Percentiles rank a stretch among this genome's conserved stretches.
These are phyloP conservation scores for Waitea zeae DNA, from an alignment of 1,284 basidiomycete genomes.

Conservation along the genomic window DNA sequence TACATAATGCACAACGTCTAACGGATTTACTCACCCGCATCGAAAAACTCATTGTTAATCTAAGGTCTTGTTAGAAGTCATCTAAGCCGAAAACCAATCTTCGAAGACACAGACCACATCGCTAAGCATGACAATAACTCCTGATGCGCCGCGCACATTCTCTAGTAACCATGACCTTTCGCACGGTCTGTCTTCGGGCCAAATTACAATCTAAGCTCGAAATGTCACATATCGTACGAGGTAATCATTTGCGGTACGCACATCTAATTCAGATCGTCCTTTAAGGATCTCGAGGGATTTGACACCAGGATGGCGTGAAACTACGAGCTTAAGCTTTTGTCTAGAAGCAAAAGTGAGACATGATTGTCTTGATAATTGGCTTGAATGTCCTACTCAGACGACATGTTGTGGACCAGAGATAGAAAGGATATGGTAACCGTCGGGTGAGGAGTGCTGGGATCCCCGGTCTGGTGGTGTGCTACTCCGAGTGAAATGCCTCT, in stretches of 20 bases:
- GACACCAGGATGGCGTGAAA: slow-evolving; percentile 51
- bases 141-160: slow-evolving; percentile 48
- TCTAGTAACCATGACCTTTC: slow-evolving; percentile 66
- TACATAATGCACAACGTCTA: slow-evolving; percentile 2
- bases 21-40: slow-evolving; percentile 43
- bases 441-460: no score
- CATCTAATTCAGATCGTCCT: slow-evolving; percentile 35
- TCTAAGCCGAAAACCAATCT: slow-evolving; percentile 5
- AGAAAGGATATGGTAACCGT: no score
- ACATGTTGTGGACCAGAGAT: slow-evolving; percentile 1
- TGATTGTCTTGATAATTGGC: no score
- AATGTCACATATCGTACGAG: no score
- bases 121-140: slow-evolving; percentile 48
- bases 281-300: slow-evolving; percentile 52
- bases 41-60: slow-evolving; percentile 61
- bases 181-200: slow-evolving; percentile 50
- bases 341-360: no score
- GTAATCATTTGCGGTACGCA: no score
- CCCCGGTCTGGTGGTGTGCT: no score
- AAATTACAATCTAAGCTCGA: slow-evolving; percentile 37
- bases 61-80: slow-evolving; percentile 17
- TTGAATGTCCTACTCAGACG: no score
- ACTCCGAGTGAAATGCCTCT: no score
- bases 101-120: slow-evolving; percentile 40
- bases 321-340: slow-evolving; percentile 34